These are phyloP conservation scores for Aspergillus awamori DNA, from an alignment of 2,329 filamentous ascomycete genomes.

Conservation along the genomic window DNA sequence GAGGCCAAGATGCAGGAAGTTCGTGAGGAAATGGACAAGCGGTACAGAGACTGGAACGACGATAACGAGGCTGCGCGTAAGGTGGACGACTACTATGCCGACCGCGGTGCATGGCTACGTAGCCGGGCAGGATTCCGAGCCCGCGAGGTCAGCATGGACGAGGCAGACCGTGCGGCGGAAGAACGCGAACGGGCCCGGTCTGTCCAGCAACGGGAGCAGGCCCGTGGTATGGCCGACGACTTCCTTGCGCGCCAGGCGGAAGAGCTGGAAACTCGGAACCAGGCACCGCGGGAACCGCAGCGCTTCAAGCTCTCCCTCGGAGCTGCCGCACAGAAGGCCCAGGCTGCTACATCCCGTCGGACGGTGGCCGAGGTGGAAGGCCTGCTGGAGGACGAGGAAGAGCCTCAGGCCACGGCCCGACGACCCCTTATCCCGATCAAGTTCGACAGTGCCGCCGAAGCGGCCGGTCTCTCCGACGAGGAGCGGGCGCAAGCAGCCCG, in stretches of 20 bases:
- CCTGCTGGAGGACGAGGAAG: conserved; percentile 91
- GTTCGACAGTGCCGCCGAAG: conserved; percentile 70
- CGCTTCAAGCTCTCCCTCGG: conserved; percentile 93
- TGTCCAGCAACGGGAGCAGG: conserved; percentile 73
- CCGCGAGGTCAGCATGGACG: conserved; percentile 75
- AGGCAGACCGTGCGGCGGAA: conserved; percentile 79
- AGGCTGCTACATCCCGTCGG: conserved; percentile 64
- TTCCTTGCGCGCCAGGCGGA: conserved; percentile 85
- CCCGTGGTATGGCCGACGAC: conserved; percentile 81
- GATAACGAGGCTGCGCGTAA: conserved; percentile 76
- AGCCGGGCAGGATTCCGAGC: conserved; percentile 74
- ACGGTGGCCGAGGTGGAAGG: conserved; percentile 94
- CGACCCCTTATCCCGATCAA: conserved; percentile 80
- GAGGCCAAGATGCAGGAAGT: conserved; percentile 65
- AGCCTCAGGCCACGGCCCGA: conserved; percentile 68
- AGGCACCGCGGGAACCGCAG: conserved; percentile 60
- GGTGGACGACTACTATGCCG: conserved; percentile 79
- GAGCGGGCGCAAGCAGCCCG: conserved; percentile 81
- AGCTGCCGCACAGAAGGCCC: conserved; percentile 76
- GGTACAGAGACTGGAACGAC: conserved; percentile 83
- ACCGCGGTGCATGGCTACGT: conserved; percentile 81
- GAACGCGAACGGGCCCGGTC: conserved; percentile 71
- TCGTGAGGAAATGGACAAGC: conserved; percentile 69
- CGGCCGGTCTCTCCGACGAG: conserved; percentile 76
- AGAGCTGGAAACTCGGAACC: conserved; percentile 63